A percentile compares a stretch with the other conserved stretches of the same genome.
phyloP scores from a whole-genome alignment of 352 stramenopile species.

The Globisporangium nunn region DNA sequence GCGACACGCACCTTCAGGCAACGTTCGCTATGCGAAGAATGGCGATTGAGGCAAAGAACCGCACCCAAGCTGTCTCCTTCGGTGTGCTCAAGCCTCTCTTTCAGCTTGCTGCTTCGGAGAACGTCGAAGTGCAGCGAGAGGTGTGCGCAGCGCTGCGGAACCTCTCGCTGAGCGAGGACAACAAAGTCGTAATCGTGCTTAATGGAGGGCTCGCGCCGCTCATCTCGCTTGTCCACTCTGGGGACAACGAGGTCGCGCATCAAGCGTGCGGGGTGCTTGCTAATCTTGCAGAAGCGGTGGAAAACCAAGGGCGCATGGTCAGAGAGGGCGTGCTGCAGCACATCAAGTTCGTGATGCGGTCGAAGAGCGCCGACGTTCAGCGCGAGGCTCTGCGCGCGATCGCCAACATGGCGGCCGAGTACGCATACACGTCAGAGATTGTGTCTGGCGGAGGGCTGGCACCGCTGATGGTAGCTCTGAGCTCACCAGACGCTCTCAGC shows the following conservation, averaged over 20 bases:
- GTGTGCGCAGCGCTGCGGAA: conserved; percentile 91
- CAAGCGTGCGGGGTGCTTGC: conserved; percentile 88
- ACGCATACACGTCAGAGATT: conserved; percentile 90
- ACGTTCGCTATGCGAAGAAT: conserved; percentile 91
- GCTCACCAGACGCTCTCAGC: conserved; percentile 88
- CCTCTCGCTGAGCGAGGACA: conserved; percentile 88
- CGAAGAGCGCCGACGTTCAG: conserved; percentile 90
- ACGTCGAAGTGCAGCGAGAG: conserved; percentile 90
- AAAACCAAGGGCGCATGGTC: conserved; percentile 95
- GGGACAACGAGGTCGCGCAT: conserved; percentile 88
- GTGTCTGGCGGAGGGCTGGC: conserved; percentile 86
- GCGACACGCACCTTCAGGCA: conserved; percentile 91
- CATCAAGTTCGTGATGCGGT: conserved; percentile 92
- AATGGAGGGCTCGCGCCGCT: conserved; percentile 81
- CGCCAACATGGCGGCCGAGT: conserved; percentile 94
- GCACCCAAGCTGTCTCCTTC: conserved; percentile 89
- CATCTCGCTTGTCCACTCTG: conserved; percentile 83
- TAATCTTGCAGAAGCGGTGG: conserved; percentile 90
- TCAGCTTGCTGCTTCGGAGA: conserved; percentile 76
- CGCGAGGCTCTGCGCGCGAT: conserved; percentile 91
- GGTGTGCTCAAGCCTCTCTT: conserved; percentile 88
- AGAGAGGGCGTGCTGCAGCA: conserved; percentile 93
- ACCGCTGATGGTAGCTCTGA: conserved; percentile 86
- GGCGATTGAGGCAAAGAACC: conserved; percentile 86
- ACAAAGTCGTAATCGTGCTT: conserved; percentile 90